These are phyloP conservation scores for Spiromastix sp. DNA, from an alignment of 2,329 filamentous ascomycete species.

Conservation along the genomic window DNA sequence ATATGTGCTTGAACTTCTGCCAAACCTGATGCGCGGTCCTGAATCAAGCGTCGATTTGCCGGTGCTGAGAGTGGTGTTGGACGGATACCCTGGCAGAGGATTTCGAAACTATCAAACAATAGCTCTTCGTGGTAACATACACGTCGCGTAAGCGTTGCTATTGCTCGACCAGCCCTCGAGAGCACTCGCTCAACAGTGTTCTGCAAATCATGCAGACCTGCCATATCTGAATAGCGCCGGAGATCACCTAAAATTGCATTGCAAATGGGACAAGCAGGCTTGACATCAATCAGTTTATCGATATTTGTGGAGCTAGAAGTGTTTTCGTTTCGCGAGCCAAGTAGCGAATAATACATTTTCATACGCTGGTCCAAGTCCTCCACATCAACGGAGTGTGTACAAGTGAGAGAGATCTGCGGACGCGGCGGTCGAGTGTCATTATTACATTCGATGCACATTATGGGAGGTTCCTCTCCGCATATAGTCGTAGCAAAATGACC, in stretches of 20 bases:
- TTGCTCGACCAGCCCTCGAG: constrained; percentile 13
- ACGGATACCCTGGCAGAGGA: constrained; percentile 12
- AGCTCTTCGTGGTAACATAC: constrained; percentile 10
- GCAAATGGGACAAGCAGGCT: constrained; percentile 12
- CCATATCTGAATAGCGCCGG: constrained; percentile 13
- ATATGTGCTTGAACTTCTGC: constrained; percentile 13
- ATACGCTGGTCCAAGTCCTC: constrained; percentile 10
- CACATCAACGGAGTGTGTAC: constrained; percentile 10
- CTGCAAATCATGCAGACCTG: constrained; percentile 9
- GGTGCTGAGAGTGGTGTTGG: constrained; percentile 16
- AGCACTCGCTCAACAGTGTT: constrained; percentile 14
- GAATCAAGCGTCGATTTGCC: constrained; percentile 14
- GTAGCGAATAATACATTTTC: no score
- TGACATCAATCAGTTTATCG: constrained; percentile 1
- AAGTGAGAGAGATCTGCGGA: constrained; percentile 9
- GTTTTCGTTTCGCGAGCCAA: no score
- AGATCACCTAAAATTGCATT: constrained; percentile 6
- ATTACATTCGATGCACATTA: constrained; percentile 10
- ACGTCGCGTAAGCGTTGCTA: constrained; percentile 10
- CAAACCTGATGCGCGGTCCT: constrained; percentile 13
- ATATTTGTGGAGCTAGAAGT: no score
- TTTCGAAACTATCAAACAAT: constrained; percentile 11
- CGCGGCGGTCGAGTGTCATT: not conserved
- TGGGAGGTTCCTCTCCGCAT: constrained; percentile 10
- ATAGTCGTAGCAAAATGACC: constrained; percentile 13